These are phyloP conservation scores for Boletus coffeatus DNA, from an alignment of 1,284 basidiomycete species.

Conservation along the genomic window DNA sequence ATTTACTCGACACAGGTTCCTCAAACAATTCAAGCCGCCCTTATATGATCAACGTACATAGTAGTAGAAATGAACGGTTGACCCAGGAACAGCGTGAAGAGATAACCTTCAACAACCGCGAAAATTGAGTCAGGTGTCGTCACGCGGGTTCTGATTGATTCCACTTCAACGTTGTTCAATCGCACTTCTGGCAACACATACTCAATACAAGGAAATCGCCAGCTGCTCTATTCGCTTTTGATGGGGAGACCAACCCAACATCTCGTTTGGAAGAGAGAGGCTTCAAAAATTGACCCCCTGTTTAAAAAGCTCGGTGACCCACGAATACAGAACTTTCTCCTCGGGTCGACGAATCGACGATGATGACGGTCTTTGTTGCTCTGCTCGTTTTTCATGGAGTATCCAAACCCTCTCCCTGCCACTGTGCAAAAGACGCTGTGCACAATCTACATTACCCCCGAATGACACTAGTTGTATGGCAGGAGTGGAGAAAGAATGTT, in stretches of 20 bases:
- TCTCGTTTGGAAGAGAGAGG: constrained; percentile 21
- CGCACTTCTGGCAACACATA: constrained; percentile 23
- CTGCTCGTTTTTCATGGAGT: constrained; percentile 14
- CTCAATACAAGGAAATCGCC: constrained; percentile 11
- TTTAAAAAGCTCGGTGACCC: constrained; percentile 17
- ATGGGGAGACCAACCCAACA: constrained; percentile 23
- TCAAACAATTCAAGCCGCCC: no score
- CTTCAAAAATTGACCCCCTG: constrained; percentile 20
- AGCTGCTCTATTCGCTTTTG: constrained; percentile 22
- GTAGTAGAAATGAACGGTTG: no score
- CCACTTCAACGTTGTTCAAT: constrained; percentile 18
- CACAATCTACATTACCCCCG: constrained; percentile 7
- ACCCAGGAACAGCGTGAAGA: no score
- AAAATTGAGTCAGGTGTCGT: no score
- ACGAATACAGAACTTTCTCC: constrained; percentile 1
- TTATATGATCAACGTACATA: no score
- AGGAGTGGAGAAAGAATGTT: constrained; percentile 15
- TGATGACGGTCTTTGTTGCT: constrained; percentile 21
- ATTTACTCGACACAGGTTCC: no score
- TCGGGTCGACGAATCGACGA: constrained; percentile 12
- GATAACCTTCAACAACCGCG: no score
- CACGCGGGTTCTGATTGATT: no score
- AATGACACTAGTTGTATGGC: constrained; percentile 24
- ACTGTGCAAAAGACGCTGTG: constrained; percentile 5
- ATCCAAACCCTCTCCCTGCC: neutral